Conservation (phyloP, 176 grass and related monocot genomes). For the Oryza coarctata region DNA sequence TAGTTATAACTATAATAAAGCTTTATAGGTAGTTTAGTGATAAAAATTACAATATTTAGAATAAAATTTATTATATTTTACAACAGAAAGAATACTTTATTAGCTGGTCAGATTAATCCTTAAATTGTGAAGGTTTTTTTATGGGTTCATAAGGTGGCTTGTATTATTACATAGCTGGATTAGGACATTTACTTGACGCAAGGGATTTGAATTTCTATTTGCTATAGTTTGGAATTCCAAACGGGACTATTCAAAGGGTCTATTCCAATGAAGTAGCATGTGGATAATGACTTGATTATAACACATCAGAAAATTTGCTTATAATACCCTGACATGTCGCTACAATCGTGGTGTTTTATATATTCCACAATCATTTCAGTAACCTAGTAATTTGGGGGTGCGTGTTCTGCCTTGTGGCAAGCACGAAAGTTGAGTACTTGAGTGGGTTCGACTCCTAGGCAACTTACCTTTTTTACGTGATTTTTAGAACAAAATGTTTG, state of each 20-base stretch:
- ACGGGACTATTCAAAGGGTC: neutral
- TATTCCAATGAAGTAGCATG: neutral
- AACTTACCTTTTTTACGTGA: neutral
- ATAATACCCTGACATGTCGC: neutral
- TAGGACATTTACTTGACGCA: slow-evolving; percentile 19
- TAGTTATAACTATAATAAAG: too few species aligned
- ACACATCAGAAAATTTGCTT: neutral
- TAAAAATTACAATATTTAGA: too few species aligned
- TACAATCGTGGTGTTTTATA: neutral
- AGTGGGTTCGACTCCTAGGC: too few species aligned
- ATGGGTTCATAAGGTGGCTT: neutral
- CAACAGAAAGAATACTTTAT: too few species aligned
- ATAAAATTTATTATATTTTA: too few species aligned
- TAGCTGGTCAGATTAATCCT: neutral
- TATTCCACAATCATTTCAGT: neutral
- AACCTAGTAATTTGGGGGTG: neutral
- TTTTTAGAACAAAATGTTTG: neutral
- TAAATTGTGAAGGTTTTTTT: neutral
- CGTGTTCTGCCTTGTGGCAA: too few species aligned
- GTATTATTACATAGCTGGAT: neutral
- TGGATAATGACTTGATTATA: neutral
- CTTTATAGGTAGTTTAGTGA: too few species aligned
- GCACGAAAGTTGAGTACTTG: too few species aligned
- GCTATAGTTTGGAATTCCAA: neutral
- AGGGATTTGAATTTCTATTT: neutral